Evolutionary conservation across 805 yeast species (phyloP).

Genomic region (Pichia scutulata): DNA sequence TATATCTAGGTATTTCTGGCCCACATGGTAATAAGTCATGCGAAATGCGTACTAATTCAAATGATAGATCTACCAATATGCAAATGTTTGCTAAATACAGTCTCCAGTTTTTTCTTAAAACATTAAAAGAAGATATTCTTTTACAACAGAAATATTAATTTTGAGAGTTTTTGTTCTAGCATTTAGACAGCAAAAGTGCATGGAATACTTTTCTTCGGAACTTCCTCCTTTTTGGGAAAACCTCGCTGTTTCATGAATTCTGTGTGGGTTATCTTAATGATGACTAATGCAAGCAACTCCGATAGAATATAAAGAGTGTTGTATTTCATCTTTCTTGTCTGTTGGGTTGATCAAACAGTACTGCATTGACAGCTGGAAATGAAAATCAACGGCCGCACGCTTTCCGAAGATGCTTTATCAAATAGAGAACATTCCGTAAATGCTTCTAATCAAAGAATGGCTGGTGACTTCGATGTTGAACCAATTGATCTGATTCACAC

Average conservation of each 20-base stretch:
- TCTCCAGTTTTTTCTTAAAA: conserved; percentile 6
- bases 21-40: conserved; percentile 49
- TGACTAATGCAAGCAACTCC: no score
- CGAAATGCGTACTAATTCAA: conserved; percentile 35
- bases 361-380: not conserved
- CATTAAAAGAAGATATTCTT: not conserved
- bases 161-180: no score
- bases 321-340: not conserved
- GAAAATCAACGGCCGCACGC: not conserved
- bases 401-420: not conserved
- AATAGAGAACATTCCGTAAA: not conserved
- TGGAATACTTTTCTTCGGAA: not conserved
- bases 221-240: not conserved
- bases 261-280: no score
- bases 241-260: not conserved
- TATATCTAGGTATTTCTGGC: conserved; percentile 63
- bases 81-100: conserved; percentile 65
- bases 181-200: no score
- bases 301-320: no score
- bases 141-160: not conserved
- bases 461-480: not conserved
- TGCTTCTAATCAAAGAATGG: not conserved
- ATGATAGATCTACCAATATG: conserved; percentile 64
- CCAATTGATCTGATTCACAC: no score
- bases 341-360: not conserved